Conservation (phyloP, 805 yeast genomes). For the Candida boleticola region DNA sequence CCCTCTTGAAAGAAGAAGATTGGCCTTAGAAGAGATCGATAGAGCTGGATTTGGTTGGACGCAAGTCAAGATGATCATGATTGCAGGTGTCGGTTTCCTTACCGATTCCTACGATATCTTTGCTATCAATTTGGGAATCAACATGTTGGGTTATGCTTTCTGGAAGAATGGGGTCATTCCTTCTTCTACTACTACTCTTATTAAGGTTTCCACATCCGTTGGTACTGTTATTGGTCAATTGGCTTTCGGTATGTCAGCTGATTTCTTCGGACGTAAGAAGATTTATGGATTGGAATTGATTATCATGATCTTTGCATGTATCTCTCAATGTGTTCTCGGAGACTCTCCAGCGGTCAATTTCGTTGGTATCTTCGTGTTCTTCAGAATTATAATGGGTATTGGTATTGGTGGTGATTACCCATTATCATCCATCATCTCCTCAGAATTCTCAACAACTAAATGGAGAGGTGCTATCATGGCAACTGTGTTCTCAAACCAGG, state of each 20-base stretch:
- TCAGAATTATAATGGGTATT: conserved; percentile 87
- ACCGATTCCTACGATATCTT: conserved; percentile 93
- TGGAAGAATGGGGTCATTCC: conserved; percentile 65
- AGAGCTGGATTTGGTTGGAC: conserved; percentile 79
- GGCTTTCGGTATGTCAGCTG: conserved; percentile 81
- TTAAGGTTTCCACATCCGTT: conserved; percentile 87
- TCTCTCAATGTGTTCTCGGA: conserved; percentile 76
- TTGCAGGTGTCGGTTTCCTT: conserved; percentile 91
- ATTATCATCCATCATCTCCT: conserved; percentile 85
- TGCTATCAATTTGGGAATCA: conserved; percentile 78
- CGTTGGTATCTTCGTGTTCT: conserved; percentile 69
- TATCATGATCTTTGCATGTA: conserved; percentile 75
- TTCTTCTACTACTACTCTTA: conserved; percentile 65
- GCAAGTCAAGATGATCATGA: conserved; percentile 75
- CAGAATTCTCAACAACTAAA: conserved; percentile 90
- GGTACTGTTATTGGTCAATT: conserved; percentile 93
- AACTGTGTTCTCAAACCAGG: conserved; percentile 95
- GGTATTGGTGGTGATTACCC: conserved; percentile 99
- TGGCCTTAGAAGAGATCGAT: conserved; percentile 81
- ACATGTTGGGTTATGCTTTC: conserved; percentile 76
- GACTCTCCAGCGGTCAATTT: conserved; percentile 68
- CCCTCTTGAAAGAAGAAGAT: conserved; percentile 83
- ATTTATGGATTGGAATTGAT: conserved; percentile 87
- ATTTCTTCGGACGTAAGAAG: conserved; percentile 78
- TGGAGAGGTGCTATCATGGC: conserved; percentile 99